Base-by-base conservation (phyloP, 495 filamentous ascomycete genomes). In the Aspergillus homomorphus region DNA sequence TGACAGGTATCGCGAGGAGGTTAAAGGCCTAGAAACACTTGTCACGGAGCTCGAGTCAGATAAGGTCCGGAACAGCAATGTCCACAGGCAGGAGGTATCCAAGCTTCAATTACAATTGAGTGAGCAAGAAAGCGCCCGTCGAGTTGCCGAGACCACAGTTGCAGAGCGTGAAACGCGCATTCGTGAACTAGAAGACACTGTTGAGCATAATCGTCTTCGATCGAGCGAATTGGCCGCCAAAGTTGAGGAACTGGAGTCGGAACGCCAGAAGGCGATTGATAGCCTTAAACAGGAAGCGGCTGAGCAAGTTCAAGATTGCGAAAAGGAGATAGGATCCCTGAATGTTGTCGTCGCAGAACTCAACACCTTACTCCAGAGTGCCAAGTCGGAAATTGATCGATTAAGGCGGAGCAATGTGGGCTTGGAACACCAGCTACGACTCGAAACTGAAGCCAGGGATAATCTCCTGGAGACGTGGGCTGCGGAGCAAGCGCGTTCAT, bases 1-100 rank as follows among this genome's bases (percentile, higher is more conserved):
- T 0, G 76, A 82, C 18, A 77, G 77, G 14, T 92, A 92, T 63
- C 76, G 80, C 9, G 69, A 77, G 8, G 91, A 95, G 54, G 76
- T 90, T 3, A 73, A 73, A 18, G 74, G 79, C 48, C 77, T 91
- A 0, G 86, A 91, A 66, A 58, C 65, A 1, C 74, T 91, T 8
- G 80, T 91, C 41, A 75, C 71, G 23, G 68, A 67, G 0, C 69
- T 90, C 54, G 89, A 92, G 61, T 61, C 66, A 12, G 82, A 89
- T 24, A 79, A 84, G 21, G 41, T 64, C 0, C 64, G 59, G 1
- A 58, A 62, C 53, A 75, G 67, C 42, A 63, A 64, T 16, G 59
- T 59, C n/a, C 73, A 71, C 46, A 60, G 41, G 1, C 60, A 69
- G 54, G 69, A 68, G 51, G 66, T 85, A 7, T 72, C 73, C 1